phyloP scores from a whole-genome alignment of 768 basidiomycete species.

The Chiua virens region DNA sequence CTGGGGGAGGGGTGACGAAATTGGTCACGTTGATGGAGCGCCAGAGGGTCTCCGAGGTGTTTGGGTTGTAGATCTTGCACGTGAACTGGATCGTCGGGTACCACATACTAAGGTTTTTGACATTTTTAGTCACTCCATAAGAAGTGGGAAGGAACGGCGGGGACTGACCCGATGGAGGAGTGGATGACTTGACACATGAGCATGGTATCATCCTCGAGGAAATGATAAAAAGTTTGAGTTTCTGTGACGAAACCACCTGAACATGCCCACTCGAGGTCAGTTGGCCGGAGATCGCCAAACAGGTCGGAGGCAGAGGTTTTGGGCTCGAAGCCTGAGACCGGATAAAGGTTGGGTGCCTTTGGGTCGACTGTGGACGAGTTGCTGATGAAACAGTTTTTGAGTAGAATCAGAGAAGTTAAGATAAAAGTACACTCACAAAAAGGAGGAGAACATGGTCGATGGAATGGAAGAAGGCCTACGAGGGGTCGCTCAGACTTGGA shows the following conservation, averaged over 20 bases:
- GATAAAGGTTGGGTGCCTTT: slow-evolving; percentile 76
- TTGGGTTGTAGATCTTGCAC: slow-evolving; percentile 83
- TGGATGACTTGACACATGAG: slow-evolving; percentile 87
- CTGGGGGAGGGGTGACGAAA: slow-evolving; percentile 72
- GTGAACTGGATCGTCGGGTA: slow-evolving; percentile 94
- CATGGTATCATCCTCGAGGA: slow-evolving; percentile 75
- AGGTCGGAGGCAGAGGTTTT: slow-evolving; percentile 54
- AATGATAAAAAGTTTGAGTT: slow-evolving; percentile 85
- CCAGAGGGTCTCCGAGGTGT: slow-evolving; percentile 75
- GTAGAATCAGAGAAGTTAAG: not conserved
- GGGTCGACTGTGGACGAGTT: slow-evolving; percentile 60
- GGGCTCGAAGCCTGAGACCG: slow-evolving; percentile 58
- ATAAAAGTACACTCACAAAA: slow-evolving; percentile 59
- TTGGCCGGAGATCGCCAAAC: slow-evolving; percentile 71
- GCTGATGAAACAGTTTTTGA: slow-evolving; percentile 32
- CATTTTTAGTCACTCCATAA: slow-evolving; percentile 7
- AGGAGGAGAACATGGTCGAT: slow-evolving; percentile 72
- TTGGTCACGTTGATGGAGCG: slow-evolving; percentile 84
- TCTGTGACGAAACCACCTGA: slow-evolving; percentile 85
- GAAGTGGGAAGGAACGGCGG: slow-evolving; percentile 1
- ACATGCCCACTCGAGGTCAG: slow-evolving; percentile 83
- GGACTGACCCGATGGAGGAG: slow-evolving; percentile 82
- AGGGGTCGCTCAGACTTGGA: not conserved
- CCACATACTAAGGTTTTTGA: slow-evolving; percentile 62
- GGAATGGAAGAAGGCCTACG: not conserved